Evolutionary conservation across 768 basidiomycete genomes (phyloP), one percentile per base, ranked within the genome.

Genomic region (Hortiboletus campestris): DNA sequence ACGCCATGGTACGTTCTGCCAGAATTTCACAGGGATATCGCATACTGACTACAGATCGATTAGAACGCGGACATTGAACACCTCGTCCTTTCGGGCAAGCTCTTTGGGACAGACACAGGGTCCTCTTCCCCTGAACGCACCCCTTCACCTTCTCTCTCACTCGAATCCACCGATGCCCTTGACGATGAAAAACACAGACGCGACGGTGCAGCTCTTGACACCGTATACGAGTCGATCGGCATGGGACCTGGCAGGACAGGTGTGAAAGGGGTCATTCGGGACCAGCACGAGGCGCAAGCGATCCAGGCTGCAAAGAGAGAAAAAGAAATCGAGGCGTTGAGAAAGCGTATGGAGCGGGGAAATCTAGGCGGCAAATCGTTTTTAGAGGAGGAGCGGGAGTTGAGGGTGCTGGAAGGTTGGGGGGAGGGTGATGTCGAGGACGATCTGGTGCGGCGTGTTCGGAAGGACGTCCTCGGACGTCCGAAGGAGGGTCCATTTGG

Each of bases 201-300:
- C 76, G 82, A 59, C 54, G 74, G 71, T 44, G 63, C 78, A 50
- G 69, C 74, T 62, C 55, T 71, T 4, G 49, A 40, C 4, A 19
- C 53, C 28, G 48, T 60, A 12, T 58, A 75, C 46, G 83, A 86
- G 51, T 84, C 85, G 13, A 90, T 92, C 47, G 89, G 91, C 10
- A 88, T 92, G 87, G 89, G 86, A 4, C 88, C 88, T 11, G 91
- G 91, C 5, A 78, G 91, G 28, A 94, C 91, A 6, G 91, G 91
- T 20, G 91, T 93, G 45, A 94, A 94, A 62, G 91, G 91, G 25
- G 91, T 94, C 55, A 89, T 94, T 53, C 81, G 90, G 28, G 91
- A 94, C 71, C 80, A 83, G 31, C 77, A 84, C 55, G 91, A 94
- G 64, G 89, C 89, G 4, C 78, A 75, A 22, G 70, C 75, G 47